Base-by-base conservation (phyloP, 2,329 filamentous ascomycete species). In the Dothidotthia symphoricarpi region DNA sequence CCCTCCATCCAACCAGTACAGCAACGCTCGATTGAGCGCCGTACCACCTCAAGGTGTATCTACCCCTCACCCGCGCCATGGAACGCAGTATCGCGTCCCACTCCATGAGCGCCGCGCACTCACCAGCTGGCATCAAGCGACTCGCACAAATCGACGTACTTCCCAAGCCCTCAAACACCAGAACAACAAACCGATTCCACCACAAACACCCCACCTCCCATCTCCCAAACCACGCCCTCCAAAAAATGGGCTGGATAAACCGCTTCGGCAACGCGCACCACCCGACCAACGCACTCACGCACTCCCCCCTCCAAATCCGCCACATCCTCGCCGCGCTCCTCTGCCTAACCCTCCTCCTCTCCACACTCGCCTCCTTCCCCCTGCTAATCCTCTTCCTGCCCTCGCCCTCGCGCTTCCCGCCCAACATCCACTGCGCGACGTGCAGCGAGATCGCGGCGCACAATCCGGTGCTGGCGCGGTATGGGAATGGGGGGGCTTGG, bases 221-320 rank as follows among this genome's bases (percentile, higher is more conserved):
- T n/a, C n/a, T n/a, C n/a, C n/a, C n/a, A n/a, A n/a, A n/a, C n/a
- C n/a, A n/a, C n/a, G n/a, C n/a, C n/a, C n/a, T n/a, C n/a, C n/a
- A n/a, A n/a, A 31, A 13, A 4, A 42, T 42, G 34, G 39, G 34
- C 9, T 42, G 39, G 39, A 27, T 37, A 3, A 26, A 34, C 13
- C 39, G 34, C 14, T 37, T 30, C 17, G 39, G 39, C 4, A 34
- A 34, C 13, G 16, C 13, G 19, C 26, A 34, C 22, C 16, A 27
- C 16, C 22, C 30, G n/a, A 19, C 27, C 12, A 12, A 30, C 12
- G 13, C 19, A 10, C 29, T 30, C 2, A n/a, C 13, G 6, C 13
- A 26, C 13, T 27, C 14, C 1, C 26, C 30, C 12, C 13, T 37
- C 2, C 19, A 26, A 3, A n/a, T 34, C 31, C 29, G 24, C 9